Evolutionary conservation across 148 eudicot species (phyloP), one percentile per base, ranked within the genome.

Genomic region (Drosera capensis): DNA sequence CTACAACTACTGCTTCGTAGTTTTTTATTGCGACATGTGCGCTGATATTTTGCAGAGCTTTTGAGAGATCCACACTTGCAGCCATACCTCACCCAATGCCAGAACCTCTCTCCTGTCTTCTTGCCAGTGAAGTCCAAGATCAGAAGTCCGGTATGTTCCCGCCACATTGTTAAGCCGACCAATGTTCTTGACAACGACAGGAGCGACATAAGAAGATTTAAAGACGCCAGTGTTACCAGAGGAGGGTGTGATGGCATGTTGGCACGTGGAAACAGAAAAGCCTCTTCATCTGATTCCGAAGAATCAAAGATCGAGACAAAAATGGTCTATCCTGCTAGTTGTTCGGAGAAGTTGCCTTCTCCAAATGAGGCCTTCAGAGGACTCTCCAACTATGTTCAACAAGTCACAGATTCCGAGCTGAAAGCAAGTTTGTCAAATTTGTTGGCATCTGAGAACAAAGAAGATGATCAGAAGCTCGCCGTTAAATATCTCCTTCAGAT

Each of bases 61-160:
- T 51, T 73, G 39, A 65, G 78, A 34, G 68, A 68, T 58, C 74
- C 78, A 28, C 71, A 60, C 54, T 39, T 73, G 41, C 74, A 73
- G n/a, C 71, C 71, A 43, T 73, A 73, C 53, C 65, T 73, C 7
- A 56, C 68, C 30, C 68, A 62, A 3, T 73, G 71, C 60, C 68
- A 54, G 31, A 68, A 62, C 25, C 46, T 52, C 1, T 65, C 78
- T 31, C 63, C 64, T 0, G 58, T 51, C 11, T 68, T 53, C 54
- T 48, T 57, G 45, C 78, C 71, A 0, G 71, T 73, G 37, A 68
- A 58, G 38, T 68, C 74, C 3, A 64, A 68, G 24, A 45, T 25
- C 54, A 39, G 42, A 14, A 60, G 25, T 19, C 56, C 52, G 13
- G 53, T 34, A 20, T 14, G 26, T 24, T 43, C 48, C 19, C 43